Evolutionary conservation across 179 eudicot genomes (phyloP).

Genomic region (Drosera spatulata): DNA sequence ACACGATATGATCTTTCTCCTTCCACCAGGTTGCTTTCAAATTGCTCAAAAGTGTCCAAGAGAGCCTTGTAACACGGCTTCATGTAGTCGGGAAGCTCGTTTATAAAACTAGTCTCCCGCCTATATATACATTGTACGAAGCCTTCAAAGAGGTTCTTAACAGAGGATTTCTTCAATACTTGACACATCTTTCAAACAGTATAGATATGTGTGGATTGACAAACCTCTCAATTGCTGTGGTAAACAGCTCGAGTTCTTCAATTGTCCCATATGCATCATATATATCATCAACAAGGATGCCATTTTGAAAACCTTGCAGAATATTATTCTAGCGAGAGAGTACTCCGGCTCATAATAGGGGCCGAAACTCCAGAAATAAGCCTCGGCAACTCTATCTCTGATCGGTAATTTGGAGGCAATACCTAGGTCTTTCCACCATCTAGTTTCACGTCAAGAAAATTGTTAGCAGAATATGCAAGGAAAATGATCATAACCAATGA

Average conservation of each 20-base stretch:
- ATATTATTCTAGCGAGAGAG: slow-evolving; percentile 6
- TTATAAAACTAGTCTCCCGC: slow-evolving; percentile 23
- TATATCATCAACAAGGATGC: slow-evolving; percentile 26
- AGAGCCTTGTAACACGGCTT: slow-evolving; percentile 15
- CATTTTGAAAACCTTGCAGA: slow-evolving; percentile 13
- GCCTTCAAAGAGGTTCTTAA: background rate
- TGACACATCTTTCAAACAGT: too few relatives aligned
- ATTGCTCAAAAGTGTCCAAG: slow-evolving; percentile 11
- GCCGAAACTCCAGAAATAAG: slow-evolving; percentile 27
- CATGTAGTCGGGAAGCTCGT: slow-evolving; percentile 35
- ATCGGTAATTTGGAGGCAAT: slow-evolving; percentile 17
- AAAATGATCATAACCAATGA: background rate
- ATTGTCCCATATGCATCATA: slow-evolving; percentile 36
- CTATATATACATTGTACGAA: slow-evolving; percentile 9
- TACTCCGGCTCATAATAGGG: slow-evolving; percentile 27
- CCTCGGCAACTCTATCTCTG: slow-evolving; percentile 34
- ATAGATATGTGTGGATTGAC: background rate
- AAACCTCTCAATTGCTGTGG: slow-evolving; percentile 18
- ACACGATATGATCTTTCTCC: slow-evolving; percentile 22
- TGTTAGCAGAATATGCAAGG: slow-evolving; percentile 11
- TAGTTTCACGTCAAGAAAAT: background rate
- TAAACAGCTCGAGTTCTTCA: slow-evolving; percentile 18
- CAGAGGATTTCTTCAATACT: too few relatives aligned
- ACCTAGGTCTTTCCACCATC: slow-evolving; percentile 36
- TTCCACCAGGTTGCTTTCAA: slow-evolving; percentile 11